Evolutionary conservation across 257 asterid species (phyloP), one percentile per base, ranked within the genome.

Genomic region (Voacanga thouarsii): DNA sequence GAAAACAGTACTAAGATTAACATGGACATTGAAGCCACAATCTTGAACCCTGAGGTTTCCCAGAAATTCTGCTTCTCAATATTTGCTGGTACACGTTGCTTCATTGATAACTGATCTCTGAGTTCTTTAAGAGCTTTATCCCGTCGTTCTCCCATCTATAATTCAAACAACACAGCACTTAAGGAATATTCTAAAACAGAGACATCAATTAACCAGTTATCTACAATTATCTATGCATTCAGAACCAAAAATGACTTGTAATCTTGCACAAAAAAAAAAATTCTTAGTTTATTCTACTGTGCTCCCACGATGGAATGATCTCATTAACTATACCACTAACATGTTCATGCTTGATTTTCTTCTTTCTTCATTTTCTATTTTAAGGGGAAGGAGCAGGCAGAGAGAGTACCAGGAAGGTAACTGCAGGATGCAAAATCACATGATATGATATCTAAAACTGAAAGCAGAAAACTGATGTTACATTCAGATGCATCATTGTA

Each of bases 121-220:
- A 95, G 92, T 74, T 93, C 97, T 82, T 91, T 92, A 68, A 95
- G 77, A 24, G 97, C 90, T 87, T 84, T 90, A 75, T 93, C 97
- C 65, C 96, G 86, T 39, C 92, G 84, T 77, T 91, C 99, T 56
- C 99, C 98, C 98, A 90, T 90, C 99, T 95, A 83, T 33, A 28
- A 18, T 79, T 71, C 65, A 75, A 7, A 49, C 3, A 15, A 77
- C 2, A 55, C 24, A 15, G 0, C 5, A 78, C 70, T 50, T 60
- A 37, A 64, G 33, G 2, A 12, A 26, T 4, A 12, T 53, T n/a
- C 41, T 64, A 43, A 50, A 24, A 50, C 55, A 43, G 18, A 12
- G 3, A 19, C 14, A 63, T 30, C 69, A 60, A 70, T 16, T 26
- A 26, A 61, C 23, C 26, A 7, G 6, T 12, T 53, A 30, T 55